These are phyloP conservation scores for Cystobasidium ongulense DNA, from an alignment of 768 basidiomycete species.

Conservation along the genomic window DNA sequence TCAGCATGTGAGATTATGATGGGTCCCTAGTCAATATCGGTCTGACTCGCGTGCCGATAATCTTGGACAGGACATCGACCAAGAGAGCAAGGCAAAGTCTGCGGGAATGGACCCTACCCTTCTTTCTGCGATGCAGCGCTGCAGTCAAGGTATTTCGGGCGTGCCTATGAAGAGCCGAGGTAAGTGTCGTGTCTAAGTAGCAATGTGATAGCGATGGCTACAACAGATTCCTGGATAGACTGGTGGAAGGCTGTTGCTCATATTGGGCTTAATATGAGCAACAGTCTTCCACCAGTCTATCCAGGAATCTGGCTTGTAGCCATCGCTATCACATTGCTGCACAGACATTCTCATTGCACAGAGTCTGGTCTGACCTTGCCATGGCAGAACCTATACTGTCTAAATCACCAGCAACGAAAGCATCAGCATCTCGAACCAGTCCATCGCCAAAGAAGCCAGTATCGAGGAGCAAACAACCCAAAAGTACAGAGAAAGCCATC, in stretches of 20 bases:
- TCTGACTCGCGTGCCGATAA: not conserved
- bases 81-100: not conserved
- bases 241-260: too few species aligned
- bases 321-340: too few species aligned
- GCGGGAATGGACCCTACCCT: not conserved
- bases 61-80: not conserved
- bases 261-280: too few species aligned
- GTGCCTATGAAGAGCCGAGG: not conserved
- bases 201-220: too few species aligned
- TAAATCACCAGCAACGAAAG: not conserved
- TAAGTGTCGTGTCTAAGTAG: too few species aligned
- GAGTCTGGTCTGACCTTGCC: not conserved
- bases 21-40: not conserved
- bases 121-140: constrained; percentile 9
- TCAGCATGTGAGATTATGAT: not conserved
- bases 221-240: too few species aligned
- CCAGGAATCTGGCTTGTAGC: too few species aligned
- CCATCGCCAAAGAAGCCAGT: not conserved
- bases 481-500: not conserved
- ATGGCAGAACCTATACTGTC: not conserved
- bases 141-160: not conserved
- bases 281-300: too few species aligned
- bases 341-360: too few species aligned
- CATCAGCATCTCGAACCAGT: not conserved
- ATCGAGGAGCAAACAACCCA: not conserved